Evolutionary conservation across 371 early-diverging fungal genomes (phyloP), one percentile per base, ranked within the genome.

Genomic region (Mortierella sp.): DNA sequence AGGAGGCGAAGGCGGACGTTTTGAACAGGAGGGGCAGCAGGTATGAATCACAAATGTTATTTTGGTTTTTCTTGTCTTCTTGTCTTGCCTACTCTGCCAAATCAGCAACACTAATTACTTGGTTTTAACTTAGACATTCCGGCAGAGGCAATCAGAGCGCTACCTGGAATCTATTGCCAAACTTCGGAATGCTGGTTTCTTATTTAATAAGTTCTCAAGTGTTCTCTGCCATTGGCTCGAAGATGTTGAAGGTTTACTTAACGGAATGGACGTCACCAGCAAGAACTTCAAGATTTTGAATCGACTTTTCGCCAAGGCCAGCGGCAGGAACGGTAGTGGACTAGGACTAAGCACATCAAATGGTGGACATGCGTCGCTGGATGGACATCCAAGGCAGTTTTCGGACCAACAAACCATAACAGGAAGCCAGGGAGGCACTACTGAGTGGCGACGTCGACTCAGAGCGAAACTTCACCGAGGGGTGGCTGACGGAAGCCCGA

Each of bases 181-280:
- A 30, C 61, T 80, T 14, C 81, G 76, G 0, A 68, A 80, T 16
- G 57, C 72, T 24, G 81, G 81, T 22, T 75, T 75, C 40, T 22
- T 80, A 37, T 75, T 80, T 57, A 43, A 43, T 18, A 32, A 28
- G 20, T 80, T 75, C 22, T 49, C 81, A 3, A 59, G 45, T 9
- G 37, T 75, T 3, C 76, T 80, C 16, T 72, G 76, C 55, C 64
- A 24, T 14, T 80, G 81, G 81, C 66, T 80, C 12, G 70, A 68
- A 12, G 65, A 75, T 1, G 70, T 80, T 16, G 72, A 80, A 16
- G 66, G 54, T 24, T 39, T 80, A 69, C 47, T 72, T 30, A 75
- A 68, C 3, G 75, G 73, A 24, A 57, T 72, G 73, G 70, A 75
- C 39, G n/a, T 62, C 5, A 28, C 68, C 11, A 69, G 72, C 54